phyloP scores from a whole-genome alignment of 1,139 yeast genomes.

The Candida sp. region DNA sequence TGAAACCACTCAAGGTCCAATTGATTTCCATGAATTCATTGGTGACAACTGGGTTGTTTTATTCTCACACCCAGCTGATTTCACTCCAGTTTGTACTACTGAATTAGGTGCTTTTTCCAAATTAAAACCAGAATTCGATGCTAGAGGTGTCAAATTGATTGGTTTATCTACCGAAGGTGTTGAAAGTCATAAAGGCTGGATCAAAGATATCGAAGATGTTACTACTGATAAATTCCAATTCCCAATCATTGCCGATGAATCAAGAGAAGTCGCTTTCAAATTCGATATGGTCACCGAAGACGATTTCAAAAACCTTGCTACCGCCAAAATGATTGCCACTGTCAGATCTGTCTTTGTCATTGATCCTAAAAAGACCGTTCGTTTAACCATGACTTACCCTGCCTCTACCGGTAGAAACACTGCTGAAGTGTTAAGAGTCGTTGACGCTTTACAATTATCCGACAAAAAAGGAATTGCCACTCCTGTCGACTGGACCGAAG shows the following conservation, averaged over 20 bases:
- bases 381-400: conserved; percentile 75
- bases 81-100: conserved; percentile 89
- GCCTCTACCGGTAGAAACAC: conserved; percentile 88
- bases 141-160: conserved; percentile 72
- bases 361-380: conserved; percentile 73
- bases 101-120: conserved; percentile 87
- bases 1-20: conserved; percentile 70
- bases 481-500: conserved; percentile 85
- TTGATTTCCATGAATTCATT: conserved; percentile 72
- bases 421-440: conserved; percentile 78
- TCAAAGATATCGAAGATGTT: conserved; percentile 77
- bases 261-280: conserved; percentile 61
- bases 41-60: conserved; percentile 77
- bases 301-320: conserved; percentile 79
- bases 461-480: conserved; percentile 73
- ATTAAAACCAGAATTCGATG: conserved; percentile 76
- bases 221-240: conserved; percentile 60
- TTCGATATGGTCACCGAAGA: conserved; percentile 62
- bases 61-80: conserved; percentile 86
- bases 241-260: conserved; percentile 80
- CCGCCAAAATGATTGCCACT: conserved; percentile 72
- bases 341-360: conserved; percentile 81
- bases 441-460: conserved; percentile 76
- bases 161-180: conserved; percentile 76
- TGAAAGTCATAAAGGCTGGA: conserved; percentile 74